A percentile compares a stretch with the other conserved stretches of the same genome.
Evolutionary conservation across 164 flowering plant genomes (phyloP).

Genomic region (Liquidambar formosana): DNA sequence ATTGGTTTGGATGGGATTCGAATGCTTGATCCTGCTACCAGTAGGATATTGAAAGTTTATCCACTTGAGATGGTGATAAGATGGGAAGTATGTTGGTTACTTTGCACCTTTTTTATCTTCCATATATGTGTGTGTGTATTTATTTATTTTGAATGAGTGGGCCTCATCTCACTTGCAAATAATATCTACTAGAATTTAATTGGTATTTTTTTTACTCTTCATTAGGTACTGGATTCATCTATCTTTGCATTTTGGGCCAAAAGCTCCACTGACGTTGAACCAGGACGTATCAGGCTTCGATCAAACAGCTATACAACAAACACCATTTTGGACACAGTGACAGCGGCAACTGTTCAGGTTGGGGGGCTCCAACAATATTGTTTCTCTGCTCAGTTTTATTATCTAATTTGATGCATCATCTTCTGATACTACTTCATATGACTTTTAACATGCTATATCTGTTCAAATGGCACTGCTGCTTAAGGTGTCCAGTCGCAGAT

Average conservation of each 20-base stretch:
- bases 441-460: slow-evolving; percentile 1
- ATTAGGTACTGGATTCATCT: slow-evolving; percentile 17
- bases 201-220: not conserved
- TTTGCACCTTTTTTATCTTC: too few species aligned
- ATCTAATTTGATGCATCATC: not conserved
- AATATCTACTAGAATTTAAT: too few species aligned
- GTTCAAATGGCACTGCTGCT: not conserved
- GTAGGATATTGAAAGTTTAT: slow-evolving; percentile 10
- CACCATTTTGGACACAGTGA: slow-evolving; percentile 17
- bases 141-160: not conserved
- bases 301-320: slow-evolving; percentile 20
- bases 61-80: slow-evolving; percentile 17
- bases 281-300: slow-evolving; percentile 16
- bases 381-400: too few species aligned
- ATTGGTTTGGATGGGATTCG: slow-evolving; percentile 18
- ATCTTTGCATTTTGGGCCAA: slow-evolving; percentile 25
- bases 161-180: not conserved
- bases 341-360: slow-evolving; percentile 21
- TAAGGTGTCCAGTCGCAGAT: not conserved
- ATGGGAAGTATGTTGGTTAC: slow-evolving; percentile 13
- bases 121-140: not conserved
- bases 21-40: slow-evolving; percentile 17
- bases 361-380: not conserved
- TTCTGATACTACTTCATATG: not conserved
- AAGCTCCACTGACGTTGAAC: slow-evolving; percentile 15